Evolutionary conservation across 2,329 filamentous ascomycete species (phyloP), one percentile per base, ranked within the genome.

Genomic region (Microsporum ferrugineum): DNA sequence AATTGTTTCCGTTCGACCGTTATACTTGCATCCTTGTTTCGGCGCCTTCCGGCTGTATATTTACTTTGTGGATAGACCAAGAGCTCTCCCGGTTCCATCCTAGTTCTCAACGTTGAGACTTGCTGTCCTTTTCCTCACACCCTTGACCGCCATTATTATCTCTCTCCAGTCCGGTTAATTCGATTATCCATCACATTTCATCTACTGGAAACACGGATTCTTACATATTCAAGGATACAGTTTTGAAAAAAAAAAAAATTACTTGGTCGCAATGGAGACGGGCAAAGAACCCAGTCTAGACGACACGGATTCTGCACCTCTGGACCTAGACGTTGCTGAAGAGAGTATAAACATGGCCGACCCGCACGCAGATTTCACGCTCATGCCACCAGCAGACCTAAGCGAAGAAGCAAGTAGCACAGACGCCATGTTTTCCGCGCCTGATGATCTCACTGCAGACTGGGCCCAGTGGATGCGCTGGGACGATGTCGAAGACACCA

Each of bases 381-480:
- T 61, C 57, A 34, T 61, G 8, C 60, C 45, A 7, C 47, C 55
- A 10, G 41, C 51, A 53, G 59, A 41, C 39, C 61, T 43, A 47
- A 36, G 58, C 8, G 60, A 60, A 45, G 49, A 57, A 39, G 57
- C 29, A 57, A 58, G 58, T 36, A 60, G 41, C 27, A 27, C 36
- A 23, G 36, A 41, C 14, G 17, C 43, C 10, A 59, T 59, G 57
- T 59, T 45, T 36, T 49, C 57, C 0, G 23, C 41, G 5, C 58
- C 65, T 17, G 71, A 73, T 33, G 69, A 70, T 31, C 57, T 66
- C 7, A 70, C 65, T n/a, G 71, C 74, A 62, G 75, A 77, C 59
- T 77, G 75, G 75, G 74, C 72, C 10, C 73, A 77, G 64, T 77
- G 75, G 75, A 77, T 77, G 75, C 68, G 71, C 67, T 77, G 75